These are phyloP conservation scores for Fusarium sp. DNA, from an alignment of 2,329 filamentous ascomycete species.

Conservation along the genomic window DNA sequence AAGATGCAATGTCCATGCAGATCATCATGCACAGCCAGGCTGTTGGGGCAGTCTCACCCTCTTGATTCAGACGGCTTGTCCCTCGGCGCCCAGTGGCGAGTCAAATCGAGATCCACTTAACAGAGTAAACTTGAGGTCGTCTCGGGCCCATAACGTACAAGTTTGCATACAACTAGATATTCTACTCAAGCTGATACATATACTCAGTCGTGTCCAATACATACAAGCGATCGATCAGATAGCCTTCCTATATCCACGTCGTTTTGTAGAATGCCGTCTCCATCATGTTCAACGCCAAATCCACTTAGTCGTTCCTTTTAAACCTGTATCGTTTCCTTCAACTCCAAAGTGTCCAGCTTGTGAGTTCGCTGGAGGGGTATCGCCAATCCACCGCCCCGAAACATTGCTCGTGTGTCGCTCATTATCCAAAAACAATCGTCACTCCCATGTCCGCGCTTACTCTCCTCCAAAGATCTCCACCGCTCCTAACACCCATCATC, in stretches of 20 bases:
- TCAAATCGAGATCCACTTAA: slow-evolving; percentile 32
- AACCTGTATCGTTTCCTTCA: slow-evolving; percentile 32
- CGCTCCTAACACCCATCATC: slow-evolving; percentile 36
- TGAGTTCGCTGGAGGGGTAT: slow-evolving; percentile 44
- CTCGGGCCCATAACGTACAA: background rate
- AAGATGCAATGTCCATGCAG: slow-evolving; percentile 38
- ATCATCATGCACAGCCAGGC: slow-evolving; percentile 43
- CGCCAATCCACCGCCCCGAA: slow-evolving; percentile 30
- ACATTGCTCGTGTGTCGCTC: slow-evolving; percentile 14
- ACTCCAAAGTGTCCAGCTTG: slow-evolving; percentile 44
- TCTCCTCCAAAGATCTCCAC: slow-evolving; percentile 67
- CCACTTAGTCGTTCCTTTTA: slow-evolving; percentile 21
- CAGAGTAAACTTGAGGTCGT: slow-evolving; percentile 7
- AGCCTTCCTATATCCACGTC: slow-evolving; percentile 1
- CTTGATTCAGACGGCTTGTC: background rate
- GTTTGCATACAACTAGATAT: slow-evolving; percentile 3
- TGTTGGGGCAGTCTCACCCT: slow-evolving; percentile 11
- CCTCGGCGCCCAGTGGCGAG: slow-evolving; percentile 30
- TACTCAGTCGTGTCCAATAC: slow-evolving; percentile 1
- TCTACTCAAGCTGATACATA: too few relatives aligned
- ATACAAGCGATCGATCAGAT: slow-evolving; percentile 10
- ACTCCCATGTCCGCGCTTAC: slow-evolving; percentile 73
- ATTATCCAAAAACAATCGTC: slow-evolving; percentile 70
- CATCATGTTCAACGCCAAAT: slow-evolving; percentile 33
- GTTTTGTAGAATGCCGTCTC: slow-evolving; percentile 21